Percentiles rank a stretch among this genome's conserved stretches.
Evolutionary conservation across 192 early-diverging fungal species (phyloP).

Genomic region (Coemansia sp.): DNA sequence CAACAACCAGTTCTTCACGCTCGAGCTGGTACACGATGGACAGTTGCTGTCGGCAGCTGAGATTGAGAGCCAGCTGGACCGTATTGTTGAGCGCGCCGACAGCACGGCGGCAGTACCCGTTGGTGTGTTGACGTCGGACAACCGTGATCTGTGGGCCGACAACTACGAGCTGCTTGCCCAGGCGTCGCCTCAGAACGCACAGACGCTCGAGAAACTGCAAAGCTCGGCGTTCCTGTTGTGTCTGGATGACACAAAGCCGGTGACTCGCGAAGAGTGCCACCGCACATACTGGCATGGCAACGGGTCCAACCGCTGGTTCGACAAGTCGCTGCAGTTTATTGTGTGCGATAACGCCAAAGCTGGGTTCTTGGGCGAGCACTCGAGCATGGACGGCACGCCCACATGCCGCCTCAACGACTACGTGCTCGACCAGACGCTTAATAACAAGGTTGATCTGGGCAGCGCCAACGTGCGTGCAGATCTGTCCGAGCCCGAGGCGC

Average conservation of each 20-base stretch:
- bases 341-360: slow-evolving; percentile 95
- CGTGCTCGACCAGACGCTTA: slow-evolving; percentile 54
- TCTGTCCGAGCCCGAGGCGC: slow-evolving; percentile 36
- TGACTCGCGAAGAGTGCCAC: slow-evolving; percentile 86
- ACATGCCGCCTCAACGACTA: slow-evolving; percentile 85
- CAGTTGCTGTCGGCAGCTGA: slow-evolving; percentile 67
- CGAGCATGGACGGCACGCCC: slow-evolving; percentile 94
- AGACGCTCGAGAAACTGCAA: slow-evolving; percentile 81
- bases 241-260: slow-evolving; percentile 81
- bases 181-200: slow-evolving; percentile 62
- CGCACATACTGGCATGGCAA: slow-evolving; percentile 92
- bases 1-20: slow-evolving; percentile 85
- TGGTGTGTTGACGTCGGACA: slow-evolving; percentile 84
- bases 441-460: slow-evolving; percentile 57
- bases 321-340: slow-evolving; percentile 95
- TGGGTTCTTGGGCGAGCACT: slow-evolving; percentile 94
- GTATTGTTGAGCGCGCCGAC: slow-evolving; percentile 70
- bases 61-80: slow-evolving; percentile 68
- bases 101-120: slow-evolving; percentile 65
- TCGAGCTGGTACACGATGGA: slow-evolving; percentile 67
- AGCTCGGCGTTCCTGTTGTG: slow-evolving; percentile 85
- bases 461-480: not conserved
- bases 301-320: slow-evolving; percentile 94
- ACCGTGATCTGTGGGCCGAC: slow-evolving; percentile 91
- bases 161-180: slow-evolving; percentile 64